phyloP scores from a whole-genome alignment of 192 early-diverging fungal species.

The Martensiomyces pterosporus region DNA sequence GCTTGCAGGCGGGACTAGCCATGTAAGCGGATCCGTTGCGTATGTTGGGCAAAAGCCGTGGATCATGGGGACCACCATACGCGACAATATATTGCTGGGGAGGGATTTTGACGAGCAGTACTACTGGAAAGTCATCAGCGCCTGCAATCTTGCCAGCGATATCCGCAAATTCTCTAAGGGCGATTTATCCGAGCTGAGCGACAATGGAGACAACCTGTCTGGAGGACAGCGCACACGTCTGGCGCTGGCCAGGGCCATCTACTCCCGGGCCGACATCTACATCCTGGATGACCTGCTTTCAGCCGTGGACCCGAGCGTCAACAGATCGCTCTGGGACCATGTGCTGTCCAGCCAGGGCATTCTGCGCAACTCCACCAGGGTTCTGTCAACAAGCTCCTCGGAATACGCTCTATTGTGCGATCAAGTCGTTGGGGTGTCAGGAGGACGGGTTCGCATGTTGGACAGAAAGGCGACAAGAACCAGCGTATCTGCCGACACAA shows the following conservation, averaged over 20 bases:
- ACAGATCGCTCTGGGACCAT: constrained; percentile 63
- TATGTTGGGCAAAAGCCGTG: constrained; percentile 51
- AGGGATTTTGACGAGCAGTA: constrained; percentile 41
- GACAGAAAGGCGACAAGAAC: too few species aligned
- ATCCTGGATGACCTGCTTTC: constrained; percentile 76
- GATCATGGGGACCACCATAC: constrained; percentile 62
- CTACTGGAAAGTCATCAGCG: constrained; percentile 54
- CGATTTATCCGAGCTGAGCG: constrained; percentile 56
- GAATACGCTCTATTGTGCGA: constrained; percentile 47
- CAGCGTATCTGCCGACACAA: too few species aligned
- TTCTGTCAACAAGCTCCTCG: constrained; percentile 53
- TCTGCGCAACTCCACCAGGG: constrained; percentile 25
- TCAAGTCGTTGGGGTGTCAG: constrained; percentile 32
- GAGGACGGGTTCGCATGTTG: constrained; percentile 17
- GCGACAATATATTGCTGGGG: constrained; percentile 76
- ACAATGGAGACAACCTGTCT: constrained; percentile 31
- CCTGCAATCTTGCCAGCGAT: constrained; percentile 61
- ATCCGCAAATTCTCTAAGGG: constrained; percentile 53
- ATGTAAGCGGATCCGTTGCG: constrained; percentile 13
- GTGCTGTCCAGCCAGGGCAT: constrained; percentile 29
- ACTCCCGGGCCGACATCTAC: constrained; percentile 69
- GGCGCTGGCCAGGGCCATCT: constrained; percentile 64
- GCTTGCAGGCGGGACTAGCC: constrained; percentile 4
- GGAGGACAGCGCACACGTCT: constrained; percentile 58
- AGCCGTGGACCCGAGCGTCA: constrained; percentile 68